Evolutionary conservation across 2,329 filamentous ascomycete species (phyloP), one percentile per base, ranked within the genome.

Genomic region (Pseudogymnoascus verrucosus): DNA sequence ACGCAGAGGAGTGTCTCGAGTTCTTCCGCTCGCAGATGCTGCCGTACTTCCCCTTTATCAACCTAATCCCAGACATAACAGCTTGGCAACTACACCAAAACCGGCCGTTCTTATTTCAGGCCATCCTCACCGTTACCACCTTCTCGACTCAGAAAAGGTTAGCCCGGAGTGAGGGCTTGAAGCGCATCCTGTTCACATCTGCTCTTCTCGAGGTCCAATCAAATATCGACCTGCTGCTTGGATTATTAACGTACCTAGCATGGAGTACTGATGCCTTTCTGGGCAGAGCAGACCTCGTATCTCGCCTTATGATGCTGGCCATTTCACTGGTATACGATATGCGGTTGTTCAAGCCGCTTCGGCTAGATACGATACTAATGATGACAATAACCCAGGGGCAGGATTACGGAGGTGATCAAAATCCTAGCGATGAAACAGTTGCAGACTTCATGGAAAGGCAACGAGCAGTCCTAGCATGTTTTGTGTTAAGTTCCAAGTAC

Each of bases 151-250:
- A 73, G 2, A 74, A 77, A 61, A 79, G 82, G 63, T 60, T 72
- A 0, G 70, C 71, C 1, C 68, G 82, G 37, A 74, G 74, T 37
- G 76, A 76, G 1, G 75, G 73, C 16, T 72, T 80, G 5, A 78
- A 78, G 44, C 74, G 77, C 51, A 74, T 79, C 26, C 62, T 84
- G 12, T 76, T 79, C 0, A 74, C 78, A n/a, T 77, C 76, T 63
- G 72, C 83, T 26, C 68, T 84, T 5, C 64, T 82, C 11, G 76
- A 80, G 8, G 73, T 76, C n/a, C 80, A 84, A 63, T 77, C 78
- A 61, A 78, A 71, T 59, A 72, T 84, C 40, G 84, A 86, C 66
- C 66, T 85, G 10, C 72, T 86, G 1, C 74, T 81, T 10, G 82
- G 82, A 0, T 64, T 84, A 3, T 68, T 86, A 14, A 74, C 67